phyloP scores from a whole-genome alignment of 2,329 filamentous ascomycete species.

The Sordariomycetes sp. region DNA sequence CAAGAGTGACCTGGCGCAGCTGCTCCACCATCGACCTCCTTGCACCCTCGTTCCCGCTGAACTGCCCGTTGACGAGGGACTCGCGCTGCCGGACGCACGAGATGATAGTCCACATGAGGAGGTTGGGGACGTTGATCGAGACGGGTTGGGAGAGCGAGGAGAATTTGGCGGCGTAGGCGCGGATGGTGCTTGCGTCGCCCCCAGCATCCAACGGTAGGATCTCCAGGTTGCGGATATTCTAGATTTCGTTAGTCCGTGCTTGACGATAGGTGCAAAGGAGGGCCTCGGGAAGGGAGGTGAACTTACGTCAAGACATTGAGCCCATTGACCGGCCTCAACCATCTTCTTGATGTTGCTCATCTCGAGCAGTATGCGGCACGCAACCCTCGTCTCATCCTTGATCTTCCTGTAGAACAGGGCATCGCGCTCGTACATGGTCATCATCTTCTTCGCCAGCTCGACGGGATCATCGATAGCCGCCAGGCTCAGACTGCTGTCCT shows the following conservation, averaged over 20 bases:
- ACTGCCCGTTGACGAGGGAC: constrained; percentile 56
- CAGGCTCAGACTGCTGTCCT: constrained; percentile 49
- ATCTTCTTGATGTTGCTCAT: constrained; percentile 53
- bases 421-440: constrained; percentile 52
- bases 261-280: too few species aligned
- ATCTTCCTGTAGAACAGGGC: constrained; percentile 52
- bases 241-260: constrained; percentile 6
- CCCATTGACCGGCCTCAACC: constrained; percentile 46
- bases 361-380: constrained; percentile 46
- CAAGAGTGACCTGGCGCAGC: constrained; percentile 72
- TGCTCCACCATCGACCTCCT: constrained; percentile 57
- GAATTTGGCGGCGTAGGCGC: constrained; percentile 73
- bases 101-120: constrained; percentile 88
- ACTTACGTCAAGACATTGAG: constrained; percentile 50
- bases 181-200: constrained; percentile 71
- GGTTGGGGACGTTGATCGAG: constrained; percentile 78
- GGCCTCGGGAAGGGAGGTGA: constrained; percentile 2
- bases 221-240: constrained; percentile 66
- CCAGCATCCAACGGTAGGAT: constrained; percentile 71
- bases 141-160: constrained; percentile 69
- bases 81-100: constrained; percentile 75
- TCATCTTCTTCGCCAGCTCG: constrained; percentile 51
- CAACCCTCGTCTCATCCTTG: constrained; percentile 45
- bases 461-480: constrained; percentile 52
- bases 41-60: constrained; percentile 62